Base-by-base conservation (phyloP, 2,329 filamentous ascomycete genomes). In the Cercospora nicotianae region DNA sequence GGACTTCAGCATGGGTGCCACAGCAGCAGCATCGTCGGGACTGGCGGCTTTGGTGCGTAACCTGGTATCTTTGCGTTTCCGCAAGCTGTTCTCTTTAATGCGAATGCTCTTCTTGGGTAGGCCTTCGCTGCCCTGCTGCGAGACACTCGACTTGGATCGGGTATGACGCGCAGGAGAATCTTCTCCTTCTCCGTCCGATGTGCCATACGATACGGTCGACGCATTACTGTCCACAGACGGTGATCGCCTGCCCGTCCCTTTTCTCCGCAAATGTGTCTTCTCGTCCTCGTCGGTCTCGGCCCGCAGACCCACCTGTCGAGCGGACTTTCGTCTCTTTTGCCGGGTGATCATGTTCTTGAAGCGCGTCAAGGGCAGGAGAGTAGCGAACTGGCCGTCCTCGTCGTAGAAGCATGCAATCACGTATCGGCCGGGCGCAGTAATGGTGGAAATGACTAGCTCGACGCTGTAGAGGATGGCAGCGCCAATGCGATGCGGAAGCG, bases 1-100 rank as follows among this genome's bases (percentile, higher is more conserved):
- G 13, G 95, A 98, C 79, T 99, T 99, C 69, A 99, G 85, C 67
- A 92, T 92, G 60, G 92, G 90, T 53, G 87, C 83, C 6, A 93
- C 81, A 60, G 79, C 78, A 65, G 82, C 80, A 18, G 81, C 74
- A 48, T 82, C 80, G 30, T 81, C 77, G 55, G 71, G 63, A 20
- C 71, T 71, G 8, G 70, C 70, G 6, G 69, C 65, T 23, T 70
- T 68, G 31, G 57, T 61, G 30, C 84, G 76, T 23, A 84, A 83
- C 78, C 88, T 90, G 74, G 85, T 86, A 76, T 90, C 87, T 78
- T 93, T 94, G 67, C 91, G 88, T 78, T 92, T 89, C 70, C 89
- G 86, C 66, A 91, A 81, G 48, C 87, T 86, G 67, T 93, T 92
- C 74, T 97, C 92, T 80, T 95, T 96, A 75, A 98, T 97, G 45